These are phyloP conservation scores for Xanthoconium stramineum DNA, from an alignment of 768 basidiomycete genomes.

Conservation along the genomic window DNA sequence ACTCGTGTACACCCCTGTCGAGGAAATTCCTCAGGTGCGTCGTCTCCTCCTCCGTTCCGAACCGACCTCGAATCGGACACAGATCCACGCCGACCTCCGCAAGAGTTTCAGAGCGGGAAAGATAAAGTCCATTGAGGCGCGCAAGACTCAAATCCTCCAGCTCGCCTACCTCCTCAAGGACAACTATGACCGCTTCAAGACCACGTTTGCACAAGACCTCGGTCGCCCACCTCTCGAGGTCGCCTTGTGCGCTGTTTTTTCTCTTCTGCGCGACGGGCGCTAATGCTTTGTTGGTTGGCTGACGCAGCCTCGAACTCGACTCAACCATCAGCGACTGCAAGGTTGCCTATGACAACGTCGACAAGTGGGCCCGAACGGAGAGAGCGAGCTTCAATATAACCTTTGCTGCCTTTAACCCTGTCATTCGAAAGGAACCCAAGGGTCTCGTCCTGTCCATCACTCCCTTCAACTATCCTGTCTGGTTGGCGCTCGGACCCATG, in stretches of 20 bases:
- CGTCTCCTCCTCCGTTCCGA: too few relatives aligned
- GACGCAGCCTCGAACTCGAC: conserved; percentile 57
- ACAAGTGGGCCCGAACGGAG: conserved; percentile 71
- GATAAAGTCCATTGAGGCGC: conserved; percentile 58
- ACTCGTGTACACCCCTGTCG: conserved; percentile 47
- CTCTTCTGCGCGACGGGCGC: not conserved
- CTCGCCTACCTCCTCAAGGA: conserved; percentile 74
- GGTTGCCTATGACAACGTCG: conserved; percentile 59
- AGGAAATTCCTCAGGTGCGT: conserved; percentile 50
- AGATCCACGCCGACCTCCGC: conserved; percentile 58
- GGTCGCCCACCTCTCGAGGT: conserved; percentile 60
- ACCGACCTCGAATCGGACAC: not conserved
- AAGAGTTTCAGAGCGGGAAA: conserved; percentile 65
- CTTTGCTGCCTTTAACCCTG: conserved; percentile 58
- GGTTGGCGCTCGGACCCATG: conserved; percentile 54
- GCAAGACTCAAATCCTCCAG: conserved; percentile 75
- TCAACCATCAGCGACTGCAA: conserved; percentile 51
- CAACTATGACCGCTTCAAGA: conserved; percentile 58
- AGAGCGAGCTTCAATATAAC: conserved; percentile 53
- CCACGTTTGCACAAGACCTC: conserved; percentile 59
- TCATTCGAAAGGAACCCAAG: conserved; percentile 72
- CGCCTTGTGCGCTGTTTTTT: conserved; percentile 42
- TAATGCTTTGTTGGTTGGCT: not conserved
- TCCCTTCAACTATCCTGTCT: conserved; percentile 77
- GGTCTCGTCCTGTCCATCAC: conserved; percentile 67